Evolutionary conservation across 1,284 basidiomycete genomes (phyloP).

Genomic region (Hypsizygus ulmarius): DNA sequence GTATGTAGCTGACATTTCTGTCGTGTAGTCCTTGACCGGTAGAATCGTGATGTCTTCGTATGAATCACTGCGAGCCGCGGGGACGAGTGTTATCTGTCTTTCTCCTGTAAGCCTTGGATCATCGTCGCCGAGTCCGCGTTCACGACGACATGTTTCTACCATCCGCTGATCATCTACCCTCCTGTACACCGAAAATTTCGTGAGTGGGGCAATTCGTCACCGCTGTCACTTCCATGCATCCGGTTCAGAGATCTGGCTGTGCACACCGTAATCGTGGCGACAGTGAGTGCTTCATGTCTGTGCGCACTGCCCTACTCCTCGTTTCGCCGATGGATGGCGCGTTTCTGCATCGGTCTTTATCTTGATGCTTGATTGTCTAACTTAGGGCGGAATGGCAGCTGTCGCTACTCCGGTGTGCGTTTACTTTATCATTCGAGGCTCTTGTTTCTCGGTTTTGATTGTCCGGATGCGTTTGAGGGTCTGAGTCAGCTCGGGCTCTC

Average conservation of each 20-base stretch:
- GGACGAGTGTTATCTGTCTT: conserved; percentile 58
- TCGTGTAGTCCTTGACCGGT: conserved; percentile 56
- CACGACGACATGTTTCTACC: background rate
- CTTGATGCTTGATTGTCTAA: background rate
- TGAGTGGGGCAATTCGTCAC: conserved; percentile 66
- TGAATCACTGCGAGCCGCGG: conserved; percentile 58
- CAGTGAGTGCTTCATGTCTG: conserved; percentile 36
- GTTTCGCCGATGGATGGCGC: background rate
- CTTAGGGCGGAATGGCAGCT: conserved; percentile 57
- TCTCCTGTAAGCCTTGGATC: conserved; percentile 48
- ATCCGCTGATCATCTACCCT: background rate
- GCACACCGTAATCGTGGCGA: conserved; percentile 58
- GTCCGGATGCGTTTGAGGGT: no score
- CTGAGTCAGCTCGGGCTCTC: no score
- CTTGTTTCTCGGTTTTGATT: background rate
- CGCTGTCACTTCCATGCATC: conserved; percentile 61
- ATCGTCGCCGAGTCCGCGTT: background rate
- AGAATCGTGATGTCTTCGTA: conserved; percentile 65
- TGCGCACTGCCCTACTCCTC: background rate
- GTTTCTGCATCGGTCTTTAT: conserved; percentile 10
- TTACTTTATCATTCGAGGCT: background rate
- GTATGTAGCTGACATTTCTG: background rate
- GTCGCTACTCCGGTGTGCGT: conserved; percentile 37
- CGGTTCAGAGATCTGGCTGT: conserved; percentile 62
- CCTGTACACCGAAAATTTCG: background rate